Evolutionary conservation across 2,329 filamentous ascomycete genomes (phyloP).

Genomic region (Nemania abortiva): DNA sequence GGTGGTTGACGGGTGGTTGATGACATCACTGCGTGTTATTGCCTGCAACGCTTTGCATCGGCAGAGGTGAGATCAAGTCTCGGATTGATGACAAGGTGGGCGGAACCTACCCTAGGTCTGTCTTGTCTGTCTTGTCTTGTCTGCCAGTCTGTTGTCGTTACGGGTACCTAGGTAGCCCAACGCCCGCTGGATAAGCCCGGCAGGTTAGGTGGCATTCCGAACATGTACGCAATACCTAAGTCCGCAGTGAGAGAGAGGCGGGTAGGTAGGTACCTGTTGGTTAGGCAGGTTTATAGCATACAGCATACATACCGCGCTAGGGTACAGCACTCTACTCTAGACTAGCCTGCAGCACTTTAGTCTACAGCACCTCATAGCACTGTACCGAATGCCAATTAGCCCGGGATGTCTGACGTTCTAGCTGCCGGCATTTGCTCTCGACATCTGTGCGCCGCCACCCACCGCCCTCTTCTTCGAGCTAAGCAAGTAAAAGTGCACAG

Average conservation of each 20-base stretch:
- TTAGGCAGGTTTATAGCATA: neutral
- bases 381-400: constrained; percentile 3
- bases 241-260: neutral
- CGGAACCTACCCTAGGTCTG: constrained; percentile 1
- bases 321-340: neutral
- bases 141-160: neutral
- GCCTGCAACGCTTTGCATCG: constrained; percentile 19
- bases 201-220: neutral
- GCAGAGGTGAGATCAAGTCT: constrained; percentile 7
- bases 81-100: constrained; percentile 18
- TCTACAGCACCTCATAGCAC: neutral
- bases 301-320: neutral
- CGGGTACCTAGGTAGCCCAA: neutral
- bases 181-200: neutral
- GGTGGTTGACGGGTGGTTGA: neutral
- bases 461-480: constrained; percentile 10
- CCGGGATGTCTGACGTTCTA: neutral
- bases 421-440: neutral
- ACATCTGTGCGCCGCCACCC: constrained; percentile 2
- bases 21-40: constrained; percentile 20
- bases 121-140: too few species aligned
- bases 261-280: neutral
- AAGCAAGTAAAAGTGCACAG: constrained; percentile 1
- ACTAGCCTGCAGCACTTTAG: neutral
- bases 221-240: neutral